Conservation (phyloP, 345 rosid species). For the Lepidium africanum region DNA sequence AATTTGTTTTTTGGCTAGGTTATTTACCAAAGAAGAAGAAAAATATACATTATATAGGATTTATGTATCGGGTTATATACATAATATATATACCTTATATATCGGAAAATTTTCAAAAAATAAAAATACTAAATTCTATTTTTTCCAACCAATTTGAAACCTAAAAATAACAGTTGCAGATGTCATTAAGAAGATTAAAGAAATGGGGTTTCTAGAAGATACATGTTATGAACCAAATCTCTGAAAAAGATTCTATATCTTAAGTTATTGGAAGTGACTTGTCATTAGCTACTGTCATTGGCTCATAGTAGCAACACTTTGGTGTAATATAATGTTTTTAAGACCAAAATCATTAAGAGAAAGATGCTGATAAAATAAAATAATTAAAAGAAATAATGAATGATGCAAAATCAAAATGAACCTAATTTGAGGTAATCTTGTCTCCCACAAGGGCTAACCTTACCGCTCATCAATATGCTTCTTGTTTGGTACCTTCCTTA, state of each 20-base stretch:
- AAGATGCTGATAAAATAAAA: conserved; percentile 10
- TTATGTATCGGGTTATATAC: not conserved
- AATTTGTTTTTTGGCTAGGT: not conserved
- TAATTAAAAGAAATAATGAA: not conserved
- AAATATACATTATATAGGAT: not conserved
- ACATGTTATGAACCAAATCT: conserved; percentile 16
- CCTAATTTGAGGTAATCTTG: conserved; percentile 30
- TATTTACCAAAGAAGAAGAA: not conserved
- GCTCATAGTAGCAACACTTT: conserved; percentile 25
- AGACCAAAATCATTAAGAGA: not conserved
- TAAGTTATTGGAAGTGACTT: conserved; percentile 19
- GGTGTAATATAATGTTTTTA: conserved; percentile 13
- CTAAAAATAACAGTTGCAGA: not conserved
- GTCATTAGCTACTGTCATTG: conserved; percentile 13
- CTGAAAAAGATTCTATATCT: not conserved
- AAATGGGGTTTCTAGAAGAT: conserved; percentile 18
- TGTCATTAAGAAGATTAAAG: not conserved
- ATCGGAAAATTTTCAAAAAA: no score
- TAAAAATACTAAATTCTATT: not conserved
- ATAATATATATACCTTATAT: no score
- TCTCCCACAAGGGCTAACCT: conserved; percentile 32
- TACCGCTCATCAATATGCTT: conserved; percentile 1
- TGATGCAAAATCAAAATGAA: not conserved
- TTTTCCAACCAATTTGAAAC: not conserved
- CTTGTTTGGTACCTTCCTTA: conserved; percentile 26